Percentiles rank a stretch among this genome's conserved stretches.
phyloP scores from a whole-genome alignment of 306 rosid species.

The cucumber (Cucumis sativus) region Cucumber_9930_V3 NC_026657.2:8169001-8169500 shows the following conservation, averaged over 20 bases:
- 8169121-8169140: not conserved
- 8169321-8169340: constrained; percentile 9
- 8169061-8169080: too few relatives aligned
- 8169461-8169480: not conserved
- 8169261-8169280: constrained; percentile 7
- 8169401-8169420: not conserved
- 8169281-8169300: not conserved
- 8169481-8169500: not conserved
- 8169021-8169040: too few relatives aligned
- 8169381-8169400: constrained; percentile 66
- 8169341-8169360: constrained; percentile 90
- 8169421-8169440: not conserved
- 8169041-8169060: too few relatives aligned
- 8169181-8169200: constrained; percentile 68
- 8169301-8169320: constrained; percentile 6
- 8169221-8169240: constrained; percentile 55
- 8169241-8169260: constrained; percentile 93
- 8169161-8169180: constrained; percentile 79
- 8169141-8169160: constrained; percentile 20
- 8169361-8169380: constrained; percentile 70
- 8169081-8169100: too few relatives aligned
- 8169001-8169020: too few relatives aligned
- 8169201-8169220: constrained; percentile 71
- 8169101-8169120: too few relatives aligned
- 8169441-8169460: not conserved